Conservation (phyloP, 768 basidiomycete species). For the Leccinum incarnatum region DNA sequence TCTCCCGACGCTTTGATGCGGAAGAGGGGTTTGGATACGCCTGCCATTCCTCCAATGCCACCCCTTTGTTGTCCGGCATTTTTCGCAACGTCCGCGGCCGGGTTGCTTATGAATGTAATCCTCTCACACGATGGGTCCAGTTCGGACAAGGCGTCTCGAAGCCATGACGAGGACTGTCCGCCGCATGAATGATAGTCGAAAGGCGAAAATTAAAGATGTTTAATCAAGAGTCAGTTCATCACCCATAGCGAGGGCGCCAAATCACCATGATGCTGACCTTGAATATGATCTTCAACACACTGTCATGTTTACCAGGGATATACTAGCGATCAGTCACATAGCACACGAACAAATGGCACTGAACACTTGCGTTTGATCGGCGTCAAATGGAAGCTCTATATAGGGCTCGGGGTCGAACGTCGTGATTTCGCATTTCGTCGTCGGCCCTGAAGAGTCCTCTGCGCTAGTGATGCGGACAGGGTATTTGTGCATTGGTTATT, state of each 20-base stretch:
- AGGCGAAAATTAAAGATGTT: background rate
- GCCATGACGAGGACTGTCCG: slow-evolving; percentile 75
- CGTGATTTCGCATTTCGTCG: slow-evolving; percentile 82
- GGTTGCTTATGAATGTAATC: slow-evolving; percentile 79
- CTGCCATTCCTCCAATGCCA: background rate
- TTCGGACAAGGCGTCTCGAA: slow-evolving; percentile 88
- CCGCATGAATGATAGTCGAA: slow-evolving; percentile 14
- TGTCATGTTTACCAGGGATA: slow-evolving; percentile 25
- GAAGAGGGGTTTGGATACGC: slow-evolving; percentile 54
- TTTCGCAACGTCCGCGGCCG: slow-evolving; percentile 37
- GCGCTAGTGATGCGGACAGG: slow-evolving; percentile 42
- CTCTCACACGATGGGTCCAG: slow-evolving; percentile 86
- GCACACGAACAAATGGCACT: background rate
- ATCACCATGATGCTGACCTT: slow-evolving; percentile 47
- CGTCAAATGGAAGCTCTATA: slow-evolving; percentile 77
- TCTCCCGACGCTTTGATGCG: slow-evolving; percentile 78
- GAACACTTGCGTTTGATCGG: slow-evolving; percentile 50
- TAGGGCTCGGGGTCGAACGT: slow-evolving; percentile 83
- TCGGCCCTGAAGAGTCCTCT: slow-evolving; percentile 78
- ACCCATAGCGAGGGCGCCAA: background rate
- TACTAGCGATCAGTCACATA: slow-evolving; percentile 9
- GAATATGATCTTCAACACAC: slow-evolving; percentile 79
- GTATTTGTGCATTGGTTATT: slow-evolving; percentile 3
- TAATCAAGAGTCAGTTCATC: background rate
- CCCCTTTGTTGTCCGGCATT: slow-evolving; percentile 14